Evolutionary conservation across 305 asterid species (phyloP).

Genomic region (Fraxinus baroniana): DNA sequence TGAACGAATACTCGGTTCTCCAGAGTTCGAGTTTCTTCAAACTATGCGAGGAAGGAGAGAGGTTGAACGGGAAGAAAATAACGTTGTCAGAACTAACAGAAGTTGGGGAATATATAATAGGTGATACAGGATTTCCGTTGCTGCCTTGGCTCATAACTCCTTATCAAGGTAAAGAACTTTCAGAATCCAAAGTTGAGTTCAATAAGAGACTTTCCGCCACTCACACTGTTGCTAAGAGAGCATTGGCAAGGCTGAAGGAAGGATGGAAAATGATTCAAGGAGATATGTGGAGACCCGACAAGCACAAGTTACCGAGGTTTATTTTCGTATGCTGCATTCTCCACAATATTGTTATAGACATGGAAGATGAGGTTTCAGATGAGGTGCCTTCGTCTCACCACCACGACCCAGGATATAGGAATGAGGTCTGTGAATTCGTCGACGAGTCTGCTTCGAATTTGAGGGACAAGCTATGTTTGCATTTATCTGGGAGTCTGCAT

Average conservation of each 20-base stretch:
- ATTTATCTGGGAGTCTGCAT: conserved; percentile 43
- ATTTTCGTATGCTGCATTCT: conserved; percentile 84
- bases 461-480: conserved; percentile 58
- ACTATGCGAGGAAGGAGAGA: conserved; percentile 57
- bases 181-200: conserved; percentile 49
- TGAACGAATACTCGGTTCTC: conserved; percentile 55
- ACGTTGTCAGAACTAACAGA: conserved; percentile 38
- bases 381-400: conserved; percentile 28
- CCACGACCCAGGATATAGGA: conserved; percentile 65
- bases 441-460: conserved; percentile 46
- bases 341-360: conserved; percentile 77
- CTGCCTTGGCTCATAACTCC: conserved; percentile 91
- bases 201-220: conserved; percentile 56
- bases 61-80: conserved; percentile 41
- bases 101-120: conserved; percentile 64
- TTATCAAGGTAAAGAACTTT: conserved; percentile 49
- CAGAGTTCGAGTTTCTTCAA: conserved; percentile 53
- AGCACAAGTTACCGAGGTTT: conserved; percentile 78
- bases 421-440: conserved; percentile 53
- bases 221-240: conserved; percentile 57
- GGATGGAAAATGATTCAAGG: conserved; percentile 85
- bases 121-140: conserved; percentile 64
- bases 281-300: conserved; percentile 93
- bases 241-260: conserved; percentile 65
- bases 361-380: conserved; percentile 54